Percentiles rank a stretch among this genome's conserved stretches.
These are phyloP conservation scores for Carnegiea gigantea DNA, from an alignment of 179 eudicot species.

Conservation along the genomic window DNA sequence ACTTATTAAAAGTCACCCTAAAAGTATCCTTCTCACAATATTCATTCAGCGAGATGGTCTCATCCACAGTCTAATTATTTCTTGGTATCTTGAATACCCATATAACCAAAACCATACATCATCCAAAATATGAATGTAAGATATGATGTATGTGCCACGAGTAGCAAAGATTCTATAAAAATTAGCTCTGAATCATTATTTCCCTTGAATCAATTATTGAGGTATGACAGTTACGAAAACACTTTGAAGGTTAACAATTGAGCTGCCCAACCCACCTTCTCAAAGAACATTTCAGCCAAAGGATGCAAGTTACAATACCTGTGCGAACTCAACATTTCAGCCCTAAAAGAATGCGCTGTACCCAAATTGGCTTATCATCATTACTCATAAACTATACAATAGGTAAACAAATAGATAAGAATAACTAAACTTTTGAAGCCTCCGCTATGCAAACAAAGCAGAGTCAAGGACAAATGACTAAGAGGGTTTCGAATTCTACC, in stretches of 20 bases:
- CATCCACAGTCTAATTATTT: no score
- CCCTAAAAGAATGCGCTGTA: background rate
- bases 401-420: no score
- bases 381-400: background rate
- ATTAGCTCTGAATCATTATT: background rate
- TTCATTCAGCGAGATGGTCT: no score
- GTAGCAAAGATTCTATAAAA: background rate
- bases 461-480: background rate
- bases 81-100: no score
- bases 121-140: background rate
- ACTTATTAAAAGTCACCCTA: no score
- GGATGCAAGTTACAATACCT: background rate
- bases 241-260: background rate
- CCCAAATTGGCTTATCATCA: background rate
- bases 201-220: background rate
- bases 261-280: background rate
- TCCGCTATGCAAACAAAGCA: background rate
- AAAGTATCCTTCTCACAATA: background rate
- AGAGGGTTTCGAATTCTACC: background rate
- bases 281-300: background rate
- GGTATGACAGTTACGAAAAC: background rate
- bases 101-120: background rate
- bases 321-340: background rate
- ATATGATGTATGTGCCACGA: background rate
- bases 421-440: background rate